Conservation (phyloP, 306 rosid species). For the Lupinus albus region DNA sequence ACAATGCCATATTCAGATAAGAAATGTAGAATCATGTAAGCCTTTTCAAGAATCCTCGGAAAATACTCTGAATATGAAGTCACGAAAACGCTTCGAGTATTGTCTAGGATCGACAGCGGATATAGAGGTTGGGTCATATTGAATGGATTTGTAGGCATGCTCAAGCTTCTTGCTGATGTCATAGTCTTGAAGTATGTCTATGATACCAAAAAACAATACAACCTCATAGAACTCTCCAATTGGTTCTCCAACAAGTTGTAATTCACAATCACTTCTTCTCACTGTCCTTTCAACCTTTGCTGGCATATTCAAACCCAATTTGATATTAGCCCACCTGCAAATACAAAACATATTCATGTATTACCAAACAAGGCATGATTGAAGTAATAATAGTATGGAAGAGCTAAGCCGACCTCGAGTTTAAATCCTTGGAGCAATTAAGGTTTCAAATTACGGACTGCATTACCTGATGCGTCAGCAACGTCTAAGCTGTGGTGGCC, state of each 20-base stretch:
- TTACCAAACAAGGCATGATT: conserved; percentile 58
- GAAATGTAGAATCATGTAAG: background rate
- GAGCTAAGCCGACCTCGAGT: background rate
- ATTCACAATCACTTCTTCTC: conserved; percentile 62
- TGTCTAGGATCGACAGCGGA: conserved; percentile 93
- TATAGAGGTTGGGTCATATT: conserved; percentile 77
- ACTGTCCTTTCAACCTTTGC: conserved; percentile 75
- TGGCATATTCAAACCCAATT: conserved; percentile 84
- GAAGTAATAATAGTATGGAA: background rate
- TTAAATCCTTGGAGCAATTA: background rate
- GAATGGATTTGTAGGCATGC: conserved; percentile 87
- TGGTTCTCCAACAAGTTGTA: conserved; percentile 76
- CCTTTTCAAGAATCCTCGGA: conserved; percentile 53
- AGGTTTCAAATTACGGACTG: background rate
- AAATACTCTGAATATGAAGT: conserved; percentile 72
- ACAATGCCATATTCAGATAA: background rate
- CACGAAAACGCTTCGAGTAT: conserved; percentile 88
- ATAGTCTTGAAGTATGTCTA: conserved; percentile 89
- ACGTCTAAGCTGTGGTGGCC: background rate
- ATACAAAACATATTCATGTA: conserved; percentile 28
- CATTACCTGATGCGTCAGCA: background rate
- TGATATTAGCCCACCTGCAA: conserved; percentile 74
- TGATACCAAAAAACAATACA: conserved; percentile 72
- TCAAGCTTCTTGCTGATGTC: conserved; percentile 89
- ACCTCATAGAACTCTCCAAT: conserved; percentile 81